These are phyloP conservation scores for Babesia caballi DNA, from an alignment of 169 alveolate genomes.

Conservation along the genomic window DNA sequence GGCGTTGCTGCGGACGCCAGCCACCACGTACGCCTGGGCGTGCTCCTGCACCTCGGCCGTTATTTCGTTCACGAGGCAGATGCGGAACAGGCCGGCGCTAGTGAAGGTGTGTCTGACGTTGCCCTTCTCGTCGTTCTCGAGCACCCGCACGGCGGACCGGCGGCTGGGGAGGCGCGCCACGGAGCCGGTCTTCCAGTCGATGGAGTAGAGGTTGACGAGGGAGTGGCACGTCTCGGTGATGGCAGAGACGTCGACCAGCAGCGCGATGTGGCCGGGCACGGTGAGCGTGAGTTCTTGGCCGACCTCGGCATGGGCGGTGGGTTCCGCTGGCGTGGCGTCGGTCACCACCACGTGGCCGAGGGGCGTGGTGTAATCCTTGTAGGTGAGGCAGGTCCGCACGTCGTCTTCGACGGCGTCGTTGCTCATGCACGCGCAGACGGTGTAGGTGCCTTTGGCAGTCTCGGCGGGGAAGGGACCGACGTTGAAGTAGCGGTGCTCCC, in stretches of 20 bases:
- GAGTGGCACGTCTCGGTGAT: not conserved
- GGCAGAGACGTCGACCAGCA: not conserved
- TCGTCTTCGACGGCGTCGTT: slow-evolving; percentile 2
- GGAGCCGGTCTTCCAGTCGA: slow-evolving; percentile 5
- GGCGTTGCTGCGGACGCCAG: slow-evolving; percentile 25
- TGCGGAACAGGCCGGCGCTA: slow-evolving; percentile 10
- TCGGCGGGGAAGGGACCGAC: slow-evolving; percentile 31
- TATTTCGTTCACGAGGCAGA: slow-evolving; percentile 1
- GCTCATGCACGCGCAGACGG: slow-evolving; percentile 37
- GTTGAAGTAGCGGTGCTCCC: slow-evolving; percentile 2
- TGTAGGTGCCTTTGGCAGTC: not conserved
- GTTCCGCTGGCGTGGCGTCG: not conserved
- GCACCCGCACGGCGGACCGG: not conserved
- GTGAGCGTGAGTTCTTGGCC: not conserved
- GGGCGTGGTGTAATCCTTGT: not conserved
- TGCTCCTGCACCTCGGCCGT: slow-evolving; percentile 10
- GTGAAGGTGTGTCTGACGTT: not conserved
- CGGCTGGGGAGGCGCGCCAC: slow-evolving; percentile 5
- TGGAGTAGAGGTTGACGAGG: slow-evolving; percentile 8
- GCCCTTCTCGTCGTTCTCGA: not conserved
- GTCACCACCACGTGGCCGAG: slow-evolving; percentile 34
- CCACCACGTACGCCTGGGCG: not conserved
- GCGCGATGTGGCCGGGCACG: not conserved
- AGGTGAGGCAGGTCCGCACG: slow-evolving; percentile 5
- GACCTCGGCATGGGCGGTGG: not conserved